phyloP scores from a whole-genome alignment of 306 rosid genomes.

The Citrullus colocynthis region DNA sequence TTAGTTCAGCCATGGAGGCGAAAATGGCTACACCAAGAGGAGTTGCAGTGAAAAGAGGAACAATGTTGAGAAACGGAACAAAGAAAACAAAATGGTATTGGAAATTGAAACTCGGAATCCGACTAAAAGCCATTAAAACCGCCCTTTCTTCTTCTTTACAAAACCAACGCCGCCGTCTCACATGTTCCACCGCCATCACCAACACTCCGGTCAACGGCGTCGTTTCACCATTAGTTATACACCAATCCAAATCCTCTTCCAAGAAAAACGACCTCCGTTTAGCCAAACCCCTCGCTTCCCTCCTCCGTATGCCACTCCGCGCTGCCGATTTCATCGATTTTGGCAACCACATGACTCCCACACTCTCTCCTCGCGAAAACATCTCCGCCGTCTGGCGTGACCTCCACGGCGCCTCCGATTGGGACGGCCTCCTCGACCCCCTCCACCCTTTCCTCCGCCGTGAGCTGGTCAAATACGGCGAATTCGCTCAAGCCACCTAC shows the following conservation, averaged over 20 bases:
- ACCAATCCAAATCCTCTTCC: neutral
- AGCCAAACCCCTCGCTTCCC: constrained; percentile 1
- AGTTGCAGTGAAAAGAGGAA: neutral
- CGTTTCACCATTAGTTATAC: neutral
- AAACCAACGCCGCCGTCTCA: neutral
- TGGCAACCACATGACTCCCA: constrained; percentile 23
- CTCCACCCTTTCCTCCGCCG: constrained; percentile 46
- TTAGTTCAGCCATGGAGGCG: neutral
- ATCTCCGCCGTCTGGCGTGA: constrained; percentile 41
- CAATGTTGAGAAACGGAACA: constrained; percentile 3
- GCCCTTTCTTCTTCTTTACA: neutral
- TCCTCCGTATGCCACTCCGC: constrained; percentile 10
- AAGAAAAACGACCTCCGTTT: constrained; percentile 2
- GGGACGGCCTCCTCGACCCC: constrained; percentile 42
- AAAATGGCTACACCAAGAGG: neutral
- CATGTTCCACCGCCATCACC: neutral
- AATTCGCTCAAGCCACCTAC: constrained; percentile 59
- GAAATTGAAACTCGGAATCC: constrained; percentile 1
- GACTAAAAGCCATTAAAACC: neutral
- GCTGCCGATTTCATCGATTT: constrained; percentile 6
- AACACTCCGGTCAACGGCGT: neutral
- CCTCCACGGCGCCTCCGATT: constrained; percentile 31
- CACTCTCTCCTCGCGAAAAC: constrained; percentile 40
- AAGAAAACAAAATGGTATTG: constrained; percentile 8
- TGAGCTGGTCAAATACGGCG: constrained; percentile 60